A percentile compares a stretch with the other conserved stretches of the same genome.
Evolutionary conservation across 345 rosid genomes (phyloP).

Genomic region (Abelmoschus esculentus): DNA sequence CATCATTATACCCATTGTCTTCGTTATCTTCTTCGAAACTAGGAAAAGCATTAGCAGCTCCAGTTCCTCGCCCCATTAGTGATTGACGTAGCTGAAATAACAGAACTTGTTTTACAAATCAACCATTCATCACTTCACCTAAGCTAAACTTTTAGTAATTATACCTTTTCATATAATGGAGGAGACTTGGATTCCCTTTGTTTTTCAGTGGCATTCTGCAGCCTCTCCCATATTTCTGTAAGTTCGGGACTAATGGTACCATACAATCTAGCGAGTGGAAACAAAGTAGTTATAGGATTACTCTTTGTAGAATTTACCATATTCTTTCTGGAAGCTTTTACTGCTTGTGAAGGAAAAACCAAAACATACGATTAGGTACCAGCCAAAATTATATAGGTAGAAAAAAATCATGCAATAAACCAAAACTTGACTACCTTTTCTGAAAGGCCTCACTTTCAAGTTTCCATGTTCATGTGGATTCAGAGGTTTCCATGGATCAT

Average conservation of each 20-base stretch:
- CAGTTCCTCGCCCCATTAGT: constrained; percentile 41
- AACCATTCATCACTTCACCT: constrained; percentile 4
- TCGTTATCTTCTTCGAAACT: constrained; percentile 26
- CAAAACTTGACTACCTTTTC: constrained; percentile 45
- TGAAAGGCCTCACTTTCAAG: constrained; percentile 76
- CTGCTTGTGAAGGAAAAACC: constrained; percentile 36
- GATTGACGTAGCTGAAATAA: constrained; percentile 65
- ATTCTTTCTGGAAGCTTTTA: constrained; percentile 50
- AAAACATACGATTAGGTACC: constrained; percentile 12
- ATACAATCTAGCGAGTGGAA: constrained; percentile 69
- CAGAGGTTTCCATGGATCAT: constrained; percentile 91
- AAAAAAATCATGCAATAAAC: constrained; percentile 11
- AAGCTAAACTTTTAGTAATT: constrained; percentile 1
- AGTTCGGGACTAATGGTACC: constrained; percentile 77
- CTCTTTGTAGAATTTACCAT: constrained; percentile 25
- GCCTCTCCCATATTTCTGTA: constrained; percentile 53
- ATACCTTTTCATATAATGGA: constrained; percentile 73
- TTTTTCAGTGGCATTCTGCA: constrained; percentile 15
- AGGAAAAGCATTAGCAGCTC: constrained; percentile 28
- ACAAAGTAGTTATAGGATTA: constrained; percentile 36
- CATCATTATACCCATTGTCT: constrained; percentile 41
- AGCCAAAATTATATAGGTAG: constrained; percentile 3
- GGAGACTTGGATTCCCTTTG: constrained; percentile 31
- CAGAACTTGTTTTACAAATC: constrained; percentile 15
- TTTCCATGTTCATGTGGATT: constrained; percentile 93